phyloP scores from a whole-genome alignment of 2,329 filamentous ascomycete genomes.

The Xenosphaeropsis pyriputrescens region DNA sequence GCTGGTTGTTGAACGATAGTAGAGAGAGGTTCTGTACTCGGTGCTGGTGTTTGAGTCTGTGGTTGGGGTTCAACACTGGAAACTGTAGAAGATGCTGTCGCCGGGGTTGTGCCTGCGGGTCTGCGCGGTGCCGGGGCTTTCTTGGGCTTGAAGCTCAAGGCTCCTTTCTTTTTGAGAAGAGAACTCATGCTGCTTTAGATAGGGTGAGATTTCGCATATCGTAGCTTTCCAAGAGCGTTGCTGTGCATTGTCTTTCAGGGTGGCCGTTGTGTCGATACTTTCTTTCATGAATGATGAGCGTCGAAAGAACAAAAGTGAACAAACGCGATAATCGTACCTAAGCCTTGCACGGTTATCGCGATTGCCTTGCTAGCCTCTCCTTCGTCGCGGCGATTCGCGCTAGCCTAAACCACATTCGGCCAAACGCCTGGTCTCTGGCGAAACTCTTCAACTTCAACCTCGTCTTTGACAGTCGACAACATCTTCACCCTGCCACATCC shows the following conservation, averaged over 20 bases:
- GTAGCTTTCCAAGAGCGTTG: too few species aligned
- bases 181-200: constrained; percentile 32
- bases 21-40: not conserved
- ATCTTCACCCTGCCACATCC: constrained; percentile 1
- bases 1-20: constrained; percentile 2
- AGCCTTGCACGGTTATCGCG: too few species aligned
- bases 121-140: constrained; percentile 34
- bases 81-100: constrained; percentile 21
- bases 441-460: constrained; percentile 1
- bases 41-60: constrained; percentile 11
- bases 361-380: too few species aligned
- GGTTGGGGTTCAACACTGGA: constrained; percentile 23
- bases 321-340: too few species aligned
- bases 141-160: constrained; percentile 56
- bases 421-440: too few species aligned
- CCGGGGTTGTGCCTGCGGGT: constrained; percentile 28
- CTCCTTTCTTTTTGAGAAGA: constrained; percentile 53
- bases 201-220: too few species aligned
- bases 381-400: not conserved
- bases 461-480: constrained; percentile 1
- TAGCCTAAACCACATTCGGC: not conserved
- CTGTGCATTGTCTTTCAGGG: too few species aligned
- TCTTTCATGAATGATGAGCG: too few species aligned
- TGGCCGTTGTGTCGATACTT: too few species aligned
- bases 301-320: too few species aligned